Evolutionary conservation across 805 yeast genomes (phyloP), one percentile per base, ranked within the genome.

Genomic region (Saccharomycopsis sp.): DNA sequence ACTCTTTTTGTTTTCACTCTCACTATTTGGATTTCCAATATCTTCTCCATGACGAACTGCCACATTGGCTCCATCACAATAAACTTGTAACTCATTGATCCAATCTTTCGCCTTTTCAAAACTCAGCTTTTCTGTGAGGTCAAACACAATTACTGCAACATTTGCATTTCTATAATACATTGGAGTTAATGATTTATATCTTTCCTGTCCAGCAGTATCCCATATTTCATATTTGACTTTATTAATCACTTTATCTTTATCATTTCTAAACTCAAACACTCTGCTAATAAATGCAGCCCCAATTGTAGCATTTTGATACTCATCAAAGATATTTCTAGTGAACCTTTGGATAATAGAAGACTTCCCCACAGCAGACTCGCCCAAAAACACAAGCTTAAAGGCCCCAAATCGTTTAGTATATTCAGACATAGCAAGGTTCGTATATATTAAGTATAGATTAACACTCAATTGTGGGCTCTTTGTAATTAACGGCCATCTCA

Each of bases 241-340:
- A 18, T 47, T 58, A 3, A 56, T 51, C 3, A 48, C 49, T 6
- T 52, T 55, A 13, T 42, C 46, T 13, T 49, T 55, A 5, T 50
- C 51, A 21, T 52, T 45, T 9, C 44, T 35, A 34, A 31, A 36
- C 10, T 65, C 64, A 10, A 82, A 66, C 9, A 81, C 76, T 56
- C 87, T 94, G 14, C 96, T 85, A 30, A 92, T 70, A 59, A 89
- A 92, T 0, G 97, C 98, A 3, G 98, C 99, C n/a, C 99, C 99
- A 41, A 92, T 92, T 2, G 98, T 92, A 32, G 94, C 83, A 50
- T 94, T 85, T 44, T 89, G 73, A 49, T 74, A 73, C 23, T 74
- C 79, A 49, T 85, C 92, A 56, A 89, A 92, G 0, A 75, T 61
- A 51, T 76, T 71, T 47, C 64, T 64, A 31, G 73, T 46, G 21